Conservation (phyloP, 2,329 filamentous ascomycete species). For the Zopfia rhizophila region DNA sequence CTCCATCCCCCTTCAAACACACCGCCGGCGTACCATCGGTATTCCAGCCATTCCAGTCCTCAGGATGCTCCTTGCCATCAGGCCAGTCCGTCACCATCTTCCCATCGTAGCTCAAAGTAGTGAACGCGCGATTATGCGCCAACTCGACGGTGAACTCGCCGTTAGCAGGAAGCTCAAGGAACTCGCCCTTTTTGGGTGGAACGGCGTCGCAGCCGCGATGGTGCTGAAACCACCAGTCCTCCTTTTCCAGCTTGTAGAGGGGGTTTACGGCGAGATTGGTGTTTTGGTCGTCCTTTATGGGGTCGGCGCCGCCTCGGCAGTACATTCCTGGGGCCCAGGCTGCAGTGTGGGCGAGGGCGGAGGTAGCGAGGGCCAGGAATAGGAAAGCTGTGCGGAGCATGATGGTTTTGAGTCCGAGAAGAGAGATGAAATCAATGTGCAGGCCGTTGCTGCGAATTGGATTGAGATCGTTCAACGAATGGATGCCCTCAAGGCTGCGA, state of each 20-base stretch:
- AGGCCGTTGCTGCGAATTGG: constrained; percentile 6
- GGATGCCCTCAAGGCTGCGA: constrained; percentile 28
- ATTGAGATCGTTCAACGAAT: constrained; percentile 23
- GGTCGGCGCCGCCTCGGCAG: constrained; percentile 47
- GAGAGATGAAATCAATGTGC: constrained; percentile 3
- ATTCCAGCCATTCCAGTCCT: constrained; percentile 57
- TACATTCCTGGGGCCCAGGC: constrained; percentile 56
- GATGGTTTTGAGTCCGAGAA: not conserved
- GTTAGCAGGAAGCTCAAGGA: constrained; percentile 61
- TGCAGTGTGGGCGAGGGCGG: constrained; percentile 49
- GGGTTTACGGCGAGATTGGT: constrained; percentile 60
- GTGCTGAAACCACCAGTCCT: constrained; percentile 64
- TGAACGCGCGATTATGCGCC: constrained; percentile 62
- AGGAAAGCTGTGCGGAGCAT: constrained; percentile 27
- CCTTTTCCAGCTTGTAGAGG: constrained; percentile 57
- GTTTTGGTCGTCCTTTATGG: constrained; percentile 52
- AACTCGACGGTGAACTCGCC: constrained; percentile 61
- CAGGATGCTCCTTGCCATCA: constrained; percentile 58
- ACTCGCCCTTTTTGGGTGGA: constrained; percentile 48
- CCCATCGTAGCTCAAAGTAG: constrained; percentile 59
- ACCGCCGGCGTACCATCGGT: constrained; percentile 37
- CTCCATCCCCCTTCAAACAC: constrained; percentile 55
- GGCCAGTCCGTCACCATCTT: constrained; percentile 56
- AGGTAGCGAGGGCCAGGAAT: constrained; percentile 14
- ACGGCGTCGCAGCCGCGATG: constrained; percentile 59